Evolutionary conservation across 192 early-diverging fungal species (phyloP), one percentile per base, ranked within the genome.

Genomic region (Cladochytrium replicatum): DNA sequence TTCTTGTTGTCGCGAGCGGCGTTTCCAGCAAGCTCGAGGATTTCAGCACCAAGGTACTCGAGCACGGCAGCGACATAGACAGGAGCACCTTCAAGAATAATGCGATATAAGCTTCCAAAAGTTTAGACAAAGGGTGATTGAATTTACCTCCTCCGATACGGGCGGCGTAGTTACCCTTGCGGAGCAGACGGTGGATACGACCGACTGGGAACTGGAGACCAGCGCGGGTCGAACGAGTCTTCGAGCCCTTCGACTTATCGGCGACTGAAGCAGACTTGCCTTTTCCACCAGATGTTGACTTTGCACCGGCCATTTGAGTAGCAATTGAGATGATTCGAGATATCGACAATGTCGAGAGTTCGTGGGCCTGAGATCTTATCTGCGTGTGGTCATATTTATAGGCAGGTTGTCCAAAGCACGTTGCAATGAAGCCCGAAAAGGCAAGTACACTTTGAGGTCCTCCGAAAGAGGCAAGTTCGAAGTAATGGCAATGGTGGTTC

Each of bases 151-250:
- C 88, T 67, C 86, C 88, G 43, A 91, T 81, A 74, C 91, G 82
- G 65, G 83, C 82, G 59, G 91, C 88, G 71, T 92, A 94, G 78
- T 91, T 91, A 45, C 91, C 91, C 69, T 85, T 86, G 63, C 88
- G 79, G 43, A 95, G 78, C 46, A 89, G 80, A 80, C 89, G 86
- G 74, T 94, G 89, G 68, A 94, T 85, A 88, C 91, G 89, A 63
- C 89, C 89, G 59, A 92, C 89, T 57, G 89, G 91, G 84, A 95
- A 95, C 71, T 90, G 88, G 61, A 92, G 85, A 69, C 89, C 91
- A 58, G 89, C 91, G 66, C 84, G 83, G 62, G 82, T 68, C 27
- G 89, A 91, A 57, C 89, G 83, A 45, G 85, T 86, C 68, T 88
- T 81, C 60, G 74, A 38, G 30, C 19, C 31, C 4, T 43, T 42